Conservation (phyloP, 31 red algal species). For the Odonthalia washingtoniensis region DNA sequence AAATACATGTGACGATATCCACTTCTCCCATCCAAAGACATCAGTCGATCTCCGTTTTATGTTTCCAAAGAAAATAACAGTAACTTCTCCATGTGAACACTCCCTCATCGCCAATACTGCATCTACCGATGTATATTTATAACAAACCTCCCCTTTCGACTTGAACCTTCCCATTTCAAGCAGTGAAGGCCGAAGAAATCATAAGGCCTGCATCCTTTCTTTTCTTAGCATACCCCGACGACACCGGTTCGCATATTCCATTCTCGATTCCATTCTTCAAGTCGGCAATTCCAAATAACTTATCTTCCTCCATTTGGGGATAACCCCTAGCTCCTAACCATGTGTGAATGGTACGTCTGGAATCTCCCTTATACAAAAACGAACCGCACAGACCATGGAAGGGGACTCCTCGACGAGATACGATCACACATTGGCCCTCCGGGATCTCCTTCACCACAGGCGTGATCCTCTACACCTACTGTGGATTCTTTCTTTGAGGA, state of each 20-base stretch:
- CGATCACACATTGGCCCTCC: constrained; percentile 10
- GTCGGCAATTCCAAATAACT: constrained; percentile 4
- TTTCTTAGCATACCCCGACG: background rate
- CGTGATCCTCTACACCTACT: background rate
- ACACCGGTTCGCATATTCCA: constrained; percentile 7
- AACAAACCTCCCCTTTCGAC: background rate
- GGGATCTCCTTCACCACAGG: constrained; percentile 10
- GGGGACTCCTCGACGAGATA: background rate
- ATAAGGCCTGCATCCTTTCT: background rate
- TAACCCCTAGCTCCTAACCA: background rate
- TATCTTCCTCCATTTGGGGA: constrained; percentile 4
- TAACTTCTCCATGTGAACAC: constrained; percentile 40
- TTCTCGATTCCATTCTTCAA: background rate
- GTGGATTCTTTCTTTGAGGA: background rate
- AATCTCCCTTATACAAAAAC: constrained; percentile 8
- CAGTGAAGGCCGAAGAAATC: constrained; percentile 16
- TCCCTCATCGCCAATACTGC: background rate
- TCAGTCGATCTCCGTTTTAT: constrained; percentile 13
- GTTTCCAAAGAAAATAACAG: constrained; percentile 10
- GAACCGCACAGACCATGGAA: constrained; percentile 13
- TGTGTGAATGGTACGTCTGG: background rate
- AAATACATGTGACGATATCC: constrained; percentile 20
- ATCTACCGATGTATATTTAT: background rate
- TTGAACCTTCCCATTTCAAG: background rate
- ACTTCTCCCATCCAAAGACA: constrained; percentile 27